Percentiles rank a stretch among this genome's conserved stretches.
These are phyloP conservation scores for Candida tammaniensis DNA, from an alignment of 805 yeast species.

Conservation along the genomic window DNA sequence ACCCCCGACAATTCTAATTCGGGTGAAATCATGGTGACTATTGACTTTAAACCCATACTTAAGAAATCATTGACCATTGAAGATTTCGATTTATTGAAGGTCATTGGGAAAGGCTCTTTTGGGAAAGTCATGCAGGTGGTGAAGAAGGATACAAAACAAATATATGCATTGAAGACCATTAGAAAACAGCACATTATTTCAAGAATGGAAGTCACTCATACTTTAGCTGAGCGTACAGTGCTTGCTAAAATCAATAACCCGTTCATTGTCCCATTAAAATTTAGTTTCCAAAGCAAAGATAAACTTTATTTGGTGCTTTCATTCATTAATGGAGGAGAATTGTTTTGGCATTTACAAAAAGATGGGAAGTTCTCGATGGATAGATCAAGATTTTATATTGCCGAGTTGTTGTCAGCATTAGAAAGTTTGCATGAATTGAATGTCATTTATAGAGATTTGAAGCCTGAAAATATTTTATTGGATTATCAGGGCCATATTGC, in stretches of 20 bases:
- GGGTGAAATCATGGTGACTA: slow-evolving; percentile 58
- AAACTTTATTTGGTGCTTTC: slow-evolving; percentile 87
- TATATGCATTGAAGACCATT: slow-evolving; percentile 91
- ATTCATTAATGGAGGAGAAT: slow-evolving; percentile 95
- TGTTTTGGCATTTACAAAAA: slow-evolving; percentile 89
- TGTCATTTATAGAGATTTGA: slow-evolving; percentile 91
- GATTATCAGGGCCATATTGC: slow-evolving; percentile 99
- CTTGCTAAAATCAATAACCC: slow-evolving; percentile 91
- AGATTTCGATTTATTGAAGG: slow-evolving; percentile 90
- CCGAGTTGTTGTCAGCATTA: slow-evolving; percentile 88
- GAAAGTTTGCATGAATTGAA: slow-evolving; percentile 89
- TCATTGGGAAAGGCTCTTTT: slow-evolving; percentile 96
- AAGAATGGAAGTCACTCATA: slow-evolving; percentile 92
- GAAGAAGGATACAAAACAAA: slow-evolving; percentile 90
- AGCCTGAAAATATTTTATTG: slow-evolving; percentile 91
- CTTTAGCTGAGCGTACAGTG: slow-evolving; percentile 94
- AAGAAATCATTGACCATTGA: slow-evolving; percentile 77
- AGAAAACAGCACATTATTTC: slow-evolving; percentile 93
- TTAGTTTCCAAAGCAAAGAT: slow-evolving; percentile 96
- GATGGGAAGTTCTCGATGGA: slow-evolving; percentile 87
- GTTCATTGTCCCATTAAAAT: slow-evolving; percentile 93
- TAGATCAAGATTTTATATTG: slow-evolving; percentile 89
- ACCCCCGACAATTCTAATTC: slow-evolving; percentile 19
- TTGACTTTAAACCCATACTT: slow-evolving; percentile 65
- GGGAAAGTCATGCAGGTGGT: slow-evolving; percentile 99